These are phyloP conservation scores for Yamadazyma diospyri DNA, from an alignment of 1,139 yeast species.

Conservation along the genomic window DNA sequence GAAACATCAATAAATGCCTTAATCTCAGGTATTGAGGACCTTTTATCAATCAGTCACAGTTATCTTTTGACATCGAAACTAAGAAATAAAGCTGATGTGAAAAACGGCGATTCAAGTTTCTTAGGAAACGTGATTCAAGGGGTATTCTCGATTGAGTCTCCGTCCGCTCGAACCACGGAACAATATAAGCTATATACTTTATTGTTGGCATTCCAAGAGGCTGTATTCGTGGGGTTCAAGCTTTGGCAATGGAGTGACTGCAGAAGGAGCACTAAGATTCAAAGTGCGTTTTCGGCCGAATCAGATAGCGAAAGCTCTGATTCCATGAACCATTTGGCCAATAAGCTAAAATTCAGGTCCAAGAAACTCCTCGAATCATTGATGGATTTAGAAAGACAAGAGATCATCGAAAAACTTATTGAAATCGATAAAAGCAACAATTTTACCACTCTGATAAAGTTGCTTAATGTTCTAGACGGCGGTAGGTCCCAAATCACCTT, in stretches of 20 bases:
- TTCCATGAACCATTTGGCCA: conserved; percentile 58
- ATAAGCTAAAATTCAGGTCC: conserved; percentile 69
- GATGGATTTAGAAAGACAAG: conserved; percentile 67
- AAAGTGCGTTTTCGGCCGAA: neutral
- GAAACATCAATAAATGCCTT: conserved; percentile 51
- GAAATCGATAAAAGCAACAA: conserved; percentile 25
- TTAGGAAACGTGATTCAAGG: conserved; percentile 81
- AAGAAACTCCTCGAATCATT: conserved; percentile 67
- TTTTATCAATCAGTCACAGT: conserved; percentile 60
- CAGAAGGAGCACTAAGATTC: conserved; percentile 13
- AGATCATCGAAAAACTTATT: conserved; percentile 66
- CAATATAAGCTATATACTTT: conserved; percentile 54
- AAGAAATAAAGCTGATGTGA: conserved; percentile 17
- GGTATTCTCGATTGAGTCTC: conserved; percentile 78
- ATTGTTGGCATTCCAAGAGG: conserved; percentile 60
- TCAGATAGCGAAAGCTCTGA: conserved; percentile 14
- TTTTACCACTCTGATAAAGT: conserved; percentile 30
- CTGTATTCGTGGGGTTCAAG: conserved; percentile 50
- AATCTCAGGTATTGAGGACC: conserved; percentile 63
- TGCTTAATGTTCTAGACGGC: conserved; percentile 78
- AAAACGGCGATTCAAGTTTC: conserved; percentile 36
- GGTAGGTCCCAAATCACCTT: conserved; percentile 76
- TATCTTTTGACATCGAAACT: conserved; percentile 41
- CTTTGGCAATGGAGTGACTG: conserved; percentile 79
- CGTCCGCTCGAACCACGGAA: conserved; percentile 52